Percentiles rank a stretch among this genome's conserved stretches.
These are phyloP conservation scores for Trichophyton benhamiae DNA, from an alignment of 2,329 filamentous ascomycete species.

Conservation along the genomic window DNA sequence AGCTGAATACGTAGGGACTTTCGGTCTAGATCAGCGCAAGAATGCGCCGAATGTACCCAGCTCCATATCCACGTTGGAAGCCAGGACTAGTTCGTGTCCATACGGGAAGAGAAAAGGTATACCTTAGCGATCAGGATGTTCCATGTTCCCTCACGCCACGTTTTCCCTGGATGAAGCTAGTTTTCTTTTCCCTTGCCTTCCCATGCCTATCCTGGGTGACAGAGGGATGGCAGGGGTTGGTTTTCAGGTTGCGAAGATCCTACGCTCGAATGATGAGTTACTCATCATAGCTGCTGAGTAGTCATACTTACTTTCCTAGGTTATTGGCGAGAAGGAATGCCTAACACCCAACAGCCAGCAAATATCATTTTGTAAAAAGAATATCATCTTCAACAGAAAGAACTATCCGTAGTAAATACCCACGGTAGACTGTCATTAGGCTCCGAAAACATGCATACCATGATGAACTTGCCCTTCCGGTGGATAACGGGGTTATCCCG, in stretches of 20 bases:
- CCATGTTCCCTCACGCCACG: neutral
- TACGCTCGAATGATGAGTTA: too few species aligned
- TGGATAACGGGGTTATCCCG: neutral
- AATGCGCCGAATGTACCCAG: neutral
- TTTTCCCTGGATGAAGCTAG: neutral
- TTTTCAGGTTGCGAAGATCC: too few species aligned
- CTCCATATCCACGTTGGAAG: neutral
- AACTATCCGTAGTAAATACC: neutral
- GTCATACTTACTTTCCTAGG: too few species aligned
- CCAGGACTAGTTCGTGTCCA: neutral
- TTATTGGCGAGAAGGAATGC: too few species aligned
- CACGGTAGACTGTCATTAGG: neutral
- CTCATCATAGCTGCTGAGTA: too few species aligned
- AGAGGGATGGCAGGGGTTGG: too few species aligned
- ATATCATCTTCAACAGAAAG: too few species aligned
- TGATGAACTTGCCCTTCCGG: neutral
- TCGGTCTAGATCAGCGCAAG: neutral
- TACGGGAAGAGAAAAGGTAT: neutral
- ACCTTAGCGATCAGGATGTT: neutral
- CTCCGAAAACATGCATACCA: neutral
- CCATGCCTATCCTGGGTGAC: too few species aligned
- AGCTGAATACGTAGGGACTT: neutral
- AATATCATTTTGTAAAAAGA: too few species aligned
- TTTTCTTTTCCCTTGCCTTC: too few species aligned
- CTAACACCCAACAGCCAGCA: too few species aligned